phyloP scores from a whole-genome alignment of 2,329 filamentous ascomycete genomes.

The Thelonectria rubi region DNA sequence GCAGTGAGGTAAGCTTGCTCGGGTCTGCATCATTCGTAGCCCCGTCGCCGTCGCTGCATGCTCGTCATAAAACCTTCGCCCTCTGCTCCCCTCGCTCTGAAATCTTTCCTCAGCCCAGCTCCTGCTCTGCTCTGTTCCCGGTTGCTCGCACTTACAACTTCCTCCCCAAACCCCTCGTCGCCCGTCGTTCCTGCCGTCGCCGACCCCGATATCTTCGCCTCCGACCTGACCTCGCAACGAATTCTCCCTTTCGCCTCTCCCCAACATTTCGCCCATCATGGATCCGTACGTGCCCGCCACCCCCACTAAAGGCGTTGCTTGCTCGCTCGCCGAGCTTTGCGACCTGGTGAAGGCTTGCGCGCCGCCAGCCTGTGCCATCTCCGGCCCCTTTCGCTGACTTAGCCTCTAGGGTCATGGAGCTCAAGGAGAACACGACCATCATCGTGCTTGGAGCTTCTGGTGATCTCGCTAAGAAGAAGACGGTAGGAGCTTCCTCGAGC shows the following conservation, averaged over 20 bases:
- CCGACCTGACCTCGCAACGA: conserved; percentile 13
- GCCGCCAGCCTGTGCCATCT: conserved; percentile 3
- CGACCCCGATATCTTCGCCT: conserved; percentile 18
- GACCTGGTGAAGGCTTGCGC: conserved; percentile 21
- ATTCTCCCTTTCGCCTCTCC: conserved; percentile 13
- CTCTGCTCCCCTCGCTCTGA: conserved; percentile 36
- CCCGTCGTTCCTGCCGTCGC: conserved; percentile 18
- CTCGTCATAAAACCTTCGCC: conserved; percentile 45
- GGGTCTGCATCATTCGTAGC: conserved; percentile 41
- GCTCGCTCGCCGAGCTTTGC: conserved; percentile 30
- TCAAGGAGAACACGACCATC: conserved; percentile 98
- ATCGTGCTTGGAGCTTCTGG: conserved; percentile 96
- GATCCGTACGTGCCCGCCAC: conserved; percentile 40
- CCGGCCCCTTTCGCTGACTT: conserved; percentile 17
- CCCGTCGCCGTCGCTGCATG: conserved; percentile 39
- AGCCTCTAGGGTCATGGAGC: conserved; percentile 73
- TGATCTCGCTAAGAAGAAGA: conserved; percentile 99
- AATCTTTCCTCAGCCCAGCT: conserved; percentile 31
- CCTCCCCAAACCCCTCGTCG: conserved; percentile 19
- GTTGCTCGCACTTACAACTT: conserved; percentile 18
- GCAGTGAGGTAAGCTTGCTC: conserved; percentile 31
- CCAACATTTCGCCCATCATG: conserved; percentile 36
- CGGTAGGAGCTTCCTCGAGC: conserved; percentile 63
- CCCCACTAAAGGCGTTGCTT: conserved; percentile 38
- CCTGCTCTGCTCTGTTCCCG: conserved; percentile 23